Evolutionary conservation across 805 yeast genomes (phyloP).

Genomic region (Wickerhamomyces rabaulensis): DNA sequence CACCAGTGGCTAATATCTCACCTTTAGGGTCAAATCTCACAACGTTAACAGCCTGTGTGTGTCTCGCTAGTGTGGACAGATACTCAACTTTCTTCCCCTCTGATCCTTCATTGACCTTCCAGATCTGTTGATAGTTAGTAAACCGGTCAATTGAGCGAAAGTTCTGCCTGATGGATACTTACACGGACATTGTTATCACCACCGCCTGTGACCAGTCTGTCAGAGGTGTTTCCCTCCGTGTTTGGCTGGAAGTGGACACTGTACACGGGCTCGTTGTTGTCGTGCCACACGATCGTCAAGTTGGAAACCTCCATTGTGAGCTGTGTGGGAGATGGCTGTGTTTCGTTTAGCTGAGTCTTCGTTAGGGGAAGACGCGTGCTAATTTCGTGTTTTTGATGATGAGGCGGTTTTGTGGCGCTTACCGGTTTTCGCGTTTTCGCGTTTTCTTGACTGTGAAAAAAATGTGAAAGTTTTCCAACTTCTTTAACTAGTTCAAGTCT

Average conservation of each 20-base stretch:
- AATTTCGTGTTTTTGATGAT: neutral
- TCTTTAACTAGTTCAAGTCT: too few species aligned
- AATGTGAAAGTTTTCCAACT: neutral
- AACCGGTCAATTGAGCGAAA: neutral
- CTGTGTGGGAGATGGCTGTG: neutral
- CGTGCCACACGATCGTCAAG: conserved; percentile 67
- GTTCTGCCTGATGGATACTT: conserved; percentile 18
- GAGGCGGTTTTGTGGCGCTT: neutral
- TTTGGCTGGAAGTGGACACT: conserved; percentile 58
- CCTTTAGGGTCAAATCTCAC: conserved; percentile 78
- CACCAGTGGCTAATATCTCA: conserved; percentile 74
- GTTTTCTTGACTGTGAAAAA: too few species aligned
- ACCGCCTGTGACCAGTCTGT: conserved; percentile 81
- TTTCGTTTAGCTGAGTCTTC: neutral
- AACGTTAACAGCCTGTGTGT: conserved; percentile 91
- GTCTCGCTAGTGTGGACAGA: conserved; percentile 76
- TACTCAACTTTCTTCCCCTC: conserved; percentile 51
- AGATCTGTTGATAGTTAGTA: conserved; percentile 15
- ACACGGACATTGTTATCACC: conserved; percentile 88
- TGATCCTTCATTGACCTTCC: conserved; percentile 25
- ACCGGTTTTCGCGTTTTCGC: neutral
- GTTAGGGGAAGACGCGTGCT: neutral
- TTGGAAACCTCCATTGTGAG: conserved; percentile 35
- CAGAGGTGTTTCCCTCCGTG: conserved; percentile 18
- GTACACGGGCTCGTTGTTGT: conserved; percentile 70